Conservation (phyloP, 257 asterid species). For the Cinchona pubescens region DNA sequence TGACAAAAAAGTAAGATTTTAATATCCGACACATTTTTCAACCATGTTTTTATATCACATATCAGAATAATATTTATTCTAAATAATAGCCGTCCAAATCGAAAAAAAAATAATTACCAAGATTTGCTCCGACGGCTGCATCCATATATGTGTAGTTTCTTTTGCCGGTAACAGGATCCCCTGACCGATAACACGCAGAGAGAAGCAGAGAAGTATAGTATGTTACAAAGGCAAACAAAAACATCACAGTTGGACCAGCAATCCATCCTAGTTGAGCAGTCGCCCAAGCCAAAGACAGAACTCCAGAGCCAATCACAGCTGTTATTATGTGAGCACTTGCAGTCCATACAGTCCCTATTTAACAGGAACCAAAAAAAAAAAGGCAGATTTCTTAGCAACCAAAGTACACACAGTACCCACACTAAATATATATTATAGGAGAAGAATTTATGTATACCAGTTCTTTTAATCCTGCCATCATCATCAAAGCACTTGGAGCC, state of each 20-base stretch:
- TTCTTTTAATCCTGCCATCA: constrained; percentile 51
- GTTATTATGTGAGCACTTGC: constrained; percentile 65
- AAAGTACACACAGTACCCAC: neutral
- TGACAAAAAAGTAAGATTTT: neutral
- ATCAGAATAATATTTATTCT: too few relatives aligned
- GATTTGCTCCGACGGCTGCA: constrained; percentile 42
- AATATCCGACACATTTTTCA: too few relatives aligned
- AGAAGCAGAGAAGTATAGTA: constrained; percentile 57
- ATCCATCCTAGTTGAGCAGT: constrained; percentile 62
- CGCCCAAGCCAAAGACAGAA: constrained; percentile 63
- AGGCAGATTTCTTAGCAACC: neutral
- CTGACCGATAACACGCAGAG: constrained; percentile 44
- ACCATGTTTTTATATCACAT: too few relatives aligned
- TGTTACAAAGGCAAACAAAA: constrained; percentile 52
- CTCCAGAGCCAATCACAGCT: constrained; percentile 63
- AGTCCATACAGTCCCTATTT: constrained; percentile 54
- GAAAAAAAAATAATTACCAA: constrained; percentile 26
- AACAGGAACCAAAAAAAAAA: neutral
- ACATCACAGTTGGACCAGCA: constrained; percentile 52
- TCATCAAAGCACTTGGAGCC: constrained; percentile 48
- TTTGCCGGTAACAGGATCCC: constrained; percentile 42
- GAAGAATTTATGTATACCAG: constrained; percentile 22
- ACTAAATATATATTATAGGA: neutral
- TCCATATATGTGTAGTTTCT: constrained; percentile 59
- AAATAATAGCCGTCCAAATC: too few relatives aligned